phyloP scores from a whole-genome alignment of 164 flowering plant genomes.

The Tetracentron sinense region DNA sequence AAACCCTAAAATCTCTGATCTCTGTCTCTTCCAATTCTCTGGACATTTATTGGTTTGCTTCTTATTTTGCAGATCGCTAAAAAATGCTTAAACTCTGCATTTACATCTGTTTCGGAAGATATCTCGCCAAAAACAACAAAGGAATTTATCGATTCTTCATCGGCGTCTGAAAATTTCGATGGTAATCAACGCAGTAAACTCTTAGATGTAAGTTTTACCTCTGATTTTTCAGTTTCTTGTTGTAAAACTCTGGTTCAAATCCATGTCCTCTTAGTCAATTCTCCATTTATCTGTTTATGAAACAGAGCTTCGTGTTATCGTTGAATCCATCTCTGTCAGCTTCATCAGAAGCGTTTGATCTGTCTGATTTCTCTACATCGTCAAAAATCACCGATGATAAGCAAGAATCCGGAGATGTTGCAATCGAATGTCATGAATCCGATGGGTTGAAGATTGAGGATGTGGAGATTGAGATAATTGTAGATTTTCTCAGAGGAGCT shows the following conservation, averaged over 20 bases:
- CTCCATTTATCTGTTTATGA: not conserved
- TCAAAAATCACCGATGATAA: conserved; percentile 1
- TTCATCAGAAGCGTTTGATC: conserved; percentile 4
- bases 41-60: not conserved
- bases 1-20: not conserved
- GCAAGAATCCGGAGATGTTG: not conserved
- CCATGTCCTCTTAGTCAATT: not conserved
- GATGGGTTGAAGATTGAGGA: conserved; percentile 5
- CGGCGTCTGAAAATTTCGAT: conserved; percentile 13
- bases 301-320: conserved; percentile 1
- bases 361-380: conserved; percentile 12
- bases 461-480: conserved; percentile 19
- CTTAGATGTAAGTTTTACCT: conserved; percentile 4
- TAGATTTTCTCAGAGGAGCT: conserved; percentile 17
- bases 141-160: conserved; percentile 14
- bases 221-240: not conserved
- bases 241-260: not conserved
- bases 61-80: conserved; percentile 18
- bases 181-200: not conserved
- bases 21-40: not conserved
- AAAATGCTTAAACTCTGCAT: conserved; percentile 21
- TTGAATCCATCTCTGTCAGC: not conserved
- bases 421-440: not conserved
- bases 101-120: conserved; percentile 17
- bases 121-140: not conserved